phyloP scores from a whole-genome alignment of 805 yeast genomes.

The Ogataea kodamae region DNA sequence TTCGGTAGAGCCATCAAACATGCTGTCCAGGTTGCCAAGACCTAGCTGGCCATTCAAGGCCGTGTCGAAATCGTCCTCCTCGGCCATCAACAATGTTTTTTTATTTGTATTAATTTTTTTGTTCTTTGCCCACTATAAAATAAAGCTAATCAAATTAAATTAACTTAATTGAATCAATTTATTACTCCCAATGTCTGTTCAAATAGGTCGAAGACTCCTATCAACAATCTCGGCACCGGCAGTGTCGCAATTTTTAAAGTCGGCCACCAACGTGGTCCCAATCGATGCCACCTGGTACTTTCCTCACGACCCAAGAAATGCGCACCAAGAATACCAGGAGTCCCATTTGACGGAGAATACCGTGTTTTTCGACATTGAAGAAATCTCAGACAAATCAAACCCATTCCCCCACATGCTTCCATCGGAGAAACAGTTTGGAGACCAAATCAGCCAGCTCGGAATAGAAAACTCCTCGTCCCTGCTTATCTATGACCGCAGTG shows the following conservation, averaged over 20 bases:
- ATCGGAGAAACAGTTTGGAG: conserved; percentile 48
- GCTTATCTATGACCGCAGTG: conserved; percentile 80
- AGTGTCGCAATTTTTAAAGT: conserved; percentile 15
- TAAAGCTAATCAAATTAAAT: no score
- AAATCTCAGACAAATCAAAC: conserved; percentile 53
- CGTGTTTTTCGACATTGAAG: conserved; percentile 76
- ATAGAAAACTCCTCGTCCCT: conserved; percentile 52
- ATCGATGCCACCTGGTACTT: conserved; percentile 92
- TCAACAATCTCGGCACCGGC: conserved; percentile 24
- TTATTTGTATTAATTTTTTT: conserved; percentile 1
- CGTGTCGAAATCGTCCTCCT: conserved; percentile 32
- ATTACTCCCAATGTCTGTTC: no score
- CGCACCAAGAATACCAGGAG: conserved; percentile 51
- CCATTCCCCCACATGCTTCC: conserved; percentile 94
- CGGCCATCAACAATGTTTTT: conserved; percentile 10
- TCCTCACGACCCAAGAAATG: conserved; percentile 68
- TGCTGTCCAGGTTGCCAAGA: conserved; percentile 26
- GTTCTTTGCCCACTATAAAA: no score
- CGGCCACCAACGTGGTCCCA: conserved; percentile 34
- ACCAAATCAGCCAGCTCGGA: conserved; percentile 53
- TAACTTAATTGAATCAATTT: no score
- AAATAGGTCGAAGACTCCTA: conserved; percentile 1
- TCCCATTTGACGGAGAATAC: conserved; percentile 61
- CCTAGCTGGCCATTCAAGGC: conserved; percentile 35
- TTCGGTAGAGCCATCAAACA: conserved; percentile 48